phyloP scores from a whole-genome alignment of 1,284 basidiomycete genomes.

The Fomitopsis betulina region DNA sequence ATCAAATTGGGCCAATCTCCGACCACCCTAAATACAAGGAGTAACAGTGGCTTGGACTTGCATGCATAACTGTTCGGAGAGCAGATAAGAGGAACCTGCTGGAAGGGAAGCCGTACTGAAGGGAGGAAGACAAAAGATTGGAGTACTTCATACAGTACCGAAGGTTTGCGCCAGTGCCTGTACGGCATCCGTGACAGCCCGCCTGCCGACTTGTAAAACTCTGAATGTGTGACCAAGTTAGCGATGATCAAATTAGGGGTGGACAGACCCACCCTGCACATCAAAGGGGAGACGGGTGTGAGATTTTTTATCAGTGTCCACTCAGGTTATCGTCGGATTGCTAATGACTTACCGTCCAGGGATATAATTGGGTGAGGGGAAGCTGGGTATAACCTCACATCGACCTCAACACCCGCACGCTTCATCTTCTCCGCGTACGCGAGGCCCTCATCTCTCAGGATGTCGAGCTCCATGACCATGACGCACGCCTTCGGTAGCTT shows the following conservation, averaged over 20 bases:
- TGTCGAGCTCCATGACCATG: conserved; percentile 61
- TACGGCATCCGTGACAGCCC: conserved; percentile 52
- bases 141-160: conserved; percentile 11
- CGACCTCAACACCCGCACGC: conserved; percentile 48
- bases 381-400: conserved; percentile 52
- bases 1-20: too few relatives aligned
- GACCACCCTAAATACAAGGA: too few relatives aligned
- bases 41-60: too few relatives aligned
- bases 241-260: neutral
- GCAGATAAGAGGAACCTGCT: too few relatives aligned
- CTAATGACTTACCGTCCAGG: conserved; percentile 52
- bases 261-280: neutral
- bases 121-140: too few relatives aligned
- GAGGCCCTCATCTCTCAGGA: conserved; percentile 63
- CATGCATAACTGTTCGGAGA: too few relatives aligned
- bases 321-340: neutral
- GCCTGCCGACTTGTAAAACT: conserved; percentile 44
- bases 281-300: neutral
- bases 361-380: conserved; percentile 68
- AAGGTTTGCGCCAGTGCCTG: conserved; percentile 43
- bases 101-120: too few relatives aligned
- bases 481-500: conserved; percentile 59
- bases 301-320: neutral
- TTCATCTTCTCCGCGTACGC: conserved; percentile 59
- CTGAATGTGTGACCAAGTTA: conserved; percentile 24